Percentiles rank a stretch among this genome's conserved stretches.
These are phyloP conservation scores for Simplicillium sp. DNA, from an alignment of 2,329 filamentous ascomycete genomes.

Conservation along the genomic window DNA sequence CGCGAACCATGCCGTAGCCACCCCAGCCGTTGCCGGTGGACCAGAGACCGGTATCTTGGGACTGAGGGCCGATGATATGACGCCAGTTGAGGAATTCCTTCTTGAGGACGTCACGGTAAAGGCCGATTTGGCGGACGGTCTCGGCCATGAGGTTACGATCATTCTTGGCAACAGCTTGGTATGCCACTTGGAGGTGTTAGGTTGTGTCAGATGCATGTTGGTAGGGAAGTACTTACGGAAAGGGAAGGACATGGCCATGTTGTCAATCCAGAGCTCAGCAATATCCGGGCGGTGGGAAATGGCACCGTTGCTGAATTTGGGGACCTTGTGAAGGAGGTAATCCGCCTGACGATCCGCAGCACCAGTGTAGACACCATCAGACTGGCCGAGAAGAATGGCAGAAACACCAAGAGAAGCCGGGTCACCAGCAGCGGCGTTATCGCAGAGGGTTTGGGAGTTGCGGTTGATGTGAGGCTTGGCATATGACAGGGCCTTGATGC, in stretches of 20 bases:
- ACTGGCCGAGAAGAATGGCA: constrained; percentile 8
- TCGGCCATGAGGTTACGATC: constrained; percentile 4
- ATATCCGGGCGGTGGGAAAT: constrained; percentile 8
- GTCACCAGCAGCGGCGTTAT: constrained; percentile 7
- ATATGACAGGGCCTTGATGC: constrained; percentile 4
- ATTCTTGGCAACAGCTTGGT: constrained; percentile 6
- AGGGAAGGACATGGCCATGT: constrained; percentile 10
- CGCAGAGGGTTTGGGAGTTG: constrained; percentile 5
- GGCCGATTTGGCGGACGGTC: constrained; percentile 6
- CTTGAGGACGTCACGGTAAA: constrained; percentile 7
- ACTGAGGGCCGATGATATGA: constrained; percentile 9
- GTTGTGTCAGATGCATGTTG: neutral
- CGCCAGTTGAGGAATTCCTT: constrained; percentile 7
- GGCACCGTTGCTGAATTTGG: constrained; percentile 6
- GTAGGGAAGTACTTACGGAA: constrained; percentile 3
- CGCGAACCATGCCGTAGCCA: constrained; percentile 8
- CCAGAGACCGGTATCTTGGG: constrained; percentile 9
- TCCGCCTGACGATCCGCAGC: constrained; percentile 7
- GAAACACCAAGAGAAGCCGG: constrained; percentile 9
- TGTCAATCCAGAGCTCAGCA: constrained; percentile 9
- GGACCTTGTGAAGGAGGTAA: constrained; percentile 4
- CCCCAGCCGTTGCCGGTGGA: constrained; percentile 9
- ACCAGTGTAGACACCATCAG: constrained; percentile 6
- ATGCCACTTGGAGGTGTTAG: neutral
- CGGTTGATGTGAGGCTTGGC: constrained; percentile 7